A percentile compares a stretch with the other conserved stretches of the same genome.
These are phyloP conservation scores for Protomyces inouyei DNA, from an alignment of 1,139 yeast genomes.

Conservation along the genomic window DNA sequence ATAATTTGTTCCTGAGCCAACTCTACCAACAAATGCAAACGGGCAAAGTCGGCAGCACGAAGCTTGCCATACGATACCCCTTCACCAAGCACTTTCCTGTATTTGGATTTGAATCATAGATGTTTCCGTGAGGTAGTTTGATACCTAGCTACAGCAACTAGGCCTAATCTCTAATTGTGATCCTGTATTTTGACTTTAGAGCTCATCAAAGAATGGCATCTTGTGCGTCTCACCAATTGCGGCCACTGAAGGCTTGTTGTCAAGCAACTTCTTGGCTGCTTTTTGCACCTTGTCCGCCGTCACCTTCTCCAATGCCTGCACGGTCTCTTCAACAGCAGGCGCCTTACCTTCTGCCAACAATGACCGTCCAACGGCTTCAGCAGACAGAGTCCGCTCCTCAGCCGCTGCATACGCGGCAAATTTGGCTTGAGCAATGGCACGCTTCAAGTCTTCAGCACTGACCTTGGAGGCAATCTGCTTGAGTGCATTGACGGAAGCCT, in stretches of 20 bases:
- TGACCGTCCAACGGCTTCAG: conserved; percentile 33
- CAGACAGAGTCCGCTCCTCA: conserved; percentile 40
- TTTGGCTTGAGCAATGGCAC: conserved; percentile 47
- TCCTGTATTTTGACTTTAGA: conserved; percentile 38
- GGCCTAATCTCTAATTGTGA: neutral
- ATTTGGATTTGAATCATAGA: neutral
- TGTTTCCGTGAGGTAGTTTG: too few relatives aligned
- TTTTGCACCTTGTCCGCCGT: conserved; percentile 49
- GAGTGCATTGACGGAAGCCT: conserved; percentile 46
- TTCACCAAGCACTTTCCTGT: neutral
- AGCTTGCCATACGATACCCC: neutral
- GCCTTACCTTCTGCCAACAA: conserved; percentile 37
- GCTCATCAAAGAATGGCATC: conserved; percentile 86
- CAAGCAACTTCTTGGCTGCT: conserved; percentile 48
- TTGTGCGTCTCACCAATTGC: conserved; percentile 87
- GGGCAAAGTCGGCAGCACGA: neutral
- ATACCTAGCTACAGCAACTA: too few relatives aligned
- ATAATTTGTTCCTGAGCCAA: neutral
- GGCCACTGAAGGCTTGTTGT: conserved; percentile 72
- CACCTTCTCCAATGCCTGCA: conserved; percentile 41
- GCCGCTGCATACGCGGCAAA: conserved; percentile 41
- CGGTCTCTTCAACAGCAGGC: conserved; percentile 28
- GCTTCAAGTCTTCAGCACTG: conserved; percentile 43
- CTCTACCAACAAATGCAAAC: neutral
- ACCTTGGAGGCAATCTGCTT: conserved; percentile 32